These are phyloP conservation scores for Leptodermis oblonga DNA, from an alignment of 257 asterid species.

Conservation along the genomic window DNA sequence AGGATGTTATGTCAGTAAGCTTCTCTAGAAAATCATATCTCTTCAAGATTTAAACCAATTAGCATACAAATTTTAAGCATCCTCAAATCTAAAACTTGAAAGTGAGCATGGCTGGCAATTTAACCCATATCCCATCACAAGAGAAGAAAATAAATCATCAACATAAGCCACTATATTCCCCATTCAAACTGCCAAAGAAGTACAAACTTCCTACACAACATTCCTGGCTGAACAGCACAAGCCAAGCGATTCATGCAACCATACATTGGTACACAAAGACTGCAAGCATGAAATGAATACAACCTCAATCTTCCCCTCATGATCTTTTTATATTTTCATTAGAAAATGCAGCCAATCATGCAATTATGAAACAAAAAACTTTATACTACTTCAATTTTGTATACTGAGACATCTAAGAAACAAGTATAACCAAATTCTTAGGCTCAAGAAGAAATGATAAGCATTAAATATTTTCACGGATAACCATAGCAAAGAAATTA, in stretches of 20 bases:
- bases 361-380: background rate
- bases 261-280: background rate
- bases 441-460: background rate
- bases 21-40: background rate
- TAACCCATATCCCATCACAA: background rate
- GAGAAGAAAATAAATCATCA: background rate
- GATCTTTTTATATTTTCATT: background rate
- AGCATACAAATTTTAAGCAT: background rate
- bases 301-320: background rate
- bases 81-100: background rate
- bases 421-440: background rate
- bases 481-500: background rate
- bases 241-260: background rate
- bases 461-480: background rate
- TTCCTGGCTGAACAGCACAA: background rate
- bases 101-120: background rate
- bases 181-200: background rate
- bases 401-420: background rate
- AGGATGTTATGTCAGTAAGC: background rate
- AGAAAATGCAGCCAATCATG: background rate
- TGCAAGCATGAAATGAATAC: background rate
- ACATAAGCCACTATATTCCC: background rate
- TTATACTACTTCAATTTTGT: background rate
- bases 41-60: background rate
- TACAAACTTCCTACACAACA: background rate